Conservation (phyloP, 1,284 basidiomycete species). For the Irpex sp. region DNA sequence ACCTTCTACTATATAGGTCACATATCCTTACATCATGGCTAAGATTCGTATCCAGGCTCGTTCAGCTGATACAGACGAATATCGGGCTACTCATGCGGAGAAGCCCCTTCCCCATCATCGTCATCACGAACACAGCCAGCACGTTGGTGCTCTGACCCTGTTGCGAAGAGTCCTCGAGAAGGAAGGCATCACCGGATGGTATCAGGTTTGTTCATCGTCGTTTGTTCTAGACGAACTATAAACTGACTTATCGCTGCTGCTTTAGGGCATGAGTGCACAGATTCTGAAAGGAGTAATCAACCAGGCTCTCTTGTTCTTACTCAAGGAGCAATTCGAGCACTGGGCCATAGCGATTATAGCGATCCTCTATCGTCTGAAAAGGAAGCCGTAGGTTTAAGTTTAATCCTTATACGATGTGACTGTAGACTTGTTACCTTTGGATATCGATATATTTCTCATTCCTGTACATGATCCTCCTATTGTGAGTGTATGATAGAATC, state of each 20-base stretch:
- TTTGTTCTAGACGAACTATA: background rate
- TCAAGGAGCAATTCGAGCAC: conserved; percentile 81
- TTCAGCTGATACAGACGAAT: conserved; percentile 51
- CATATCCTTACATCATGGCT: conserved; percentile 93
- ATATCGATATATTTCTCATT: background rate
- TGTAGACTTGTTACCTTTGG: too few species aligned
- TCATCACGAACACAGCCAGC: conserved; percentile 38
- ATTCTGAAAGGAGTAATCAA: conserved; percentile 87
- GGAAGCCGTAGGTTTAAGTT: conserved; percentile 11
- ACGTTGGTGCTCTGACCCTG: conserved; percentile 75
- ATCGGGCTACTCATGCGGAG: conserved; percentile 34
- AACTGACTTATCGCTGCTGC: background rate
- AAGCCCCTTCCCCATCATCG: conserved; percentile 34
- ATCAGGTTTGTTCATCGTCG: conserved; percentile 66
- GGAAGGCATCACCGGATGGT: conserved; percentile 88
- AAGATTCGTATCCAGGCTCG: conserved; percentile 96
- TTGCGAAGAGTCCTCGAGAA: conserved; percentile 71
- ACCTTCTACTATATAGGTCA: conserved; percentile 50
- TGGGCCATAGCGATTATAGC: conserved; percentile 70
- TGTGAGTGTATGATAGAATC: background rate
- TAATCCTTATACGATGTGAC: too few species aligned
- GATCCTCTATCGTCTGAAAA: conserved; percentile 29
- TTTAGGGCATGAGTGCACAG: conserved; percentile 87
- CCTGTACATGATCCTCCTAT: background rate
- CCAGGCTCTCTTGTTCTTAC: conserved; percentile 78